Evolutionary conservation across 352 stramenopile genomes (phyloP).

Genomic region (Pythium sp.): DNA sequence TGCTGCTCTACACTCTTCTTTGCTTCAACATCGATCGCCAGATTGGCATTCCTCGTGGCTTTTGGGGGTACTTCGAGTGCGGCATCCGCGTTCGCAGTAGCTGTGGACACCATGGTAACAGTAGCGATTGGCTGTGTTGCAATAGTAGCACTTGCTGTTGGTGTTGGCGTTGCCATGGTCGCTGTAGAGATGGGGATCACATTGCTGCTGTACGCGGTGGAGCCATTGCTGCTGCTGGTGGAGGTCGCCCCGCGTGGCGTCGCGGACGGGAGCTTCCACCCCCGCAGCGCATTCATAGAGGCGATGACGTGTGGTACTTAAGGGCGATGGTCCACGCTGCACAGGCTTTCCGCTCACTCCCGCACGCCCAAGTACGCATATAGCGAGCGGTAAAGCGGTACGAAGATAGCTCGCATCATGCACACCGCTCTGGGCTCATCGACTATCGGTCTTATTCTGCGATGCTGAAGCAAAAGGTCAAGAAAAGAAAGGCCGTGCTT

Average conservation of each 20-base stretch:
- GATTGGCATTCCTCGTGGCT: not conserved
- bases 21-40: slow-evolving; percentile 8
- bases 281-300: slow-evolving; percentile 6
- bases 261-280: slow-evolving; percentile 3
- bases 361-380: not conserved
- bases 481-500: not conserved
- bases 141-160: not conserved
- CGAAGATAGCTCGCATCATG: not conserved
- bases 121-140: not conserved
- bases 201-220: not conserved
- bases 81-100: not conserved
- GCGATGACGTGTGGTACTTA: not conserved
- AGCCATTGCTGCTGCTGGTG: not conserved
- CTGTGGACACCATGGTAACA: not conserved
- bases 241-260: not conserved
- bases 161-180: not conserved
- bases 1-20: not conserved
- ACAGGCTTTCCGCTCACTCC: not conserved
- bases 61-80: not conserved
- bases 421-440: not conserved
- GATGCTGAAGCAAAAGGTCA: not conserved
- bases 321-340: not conserved
- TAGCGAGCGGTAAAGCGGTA: not conserved
- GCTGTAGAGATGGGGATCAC: not conserved
- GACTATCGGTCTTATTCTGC: not conserved